Conservation (phyloP, 495 filamentous ascomycete genomes). For the Aspergillus steynii region DNA sequence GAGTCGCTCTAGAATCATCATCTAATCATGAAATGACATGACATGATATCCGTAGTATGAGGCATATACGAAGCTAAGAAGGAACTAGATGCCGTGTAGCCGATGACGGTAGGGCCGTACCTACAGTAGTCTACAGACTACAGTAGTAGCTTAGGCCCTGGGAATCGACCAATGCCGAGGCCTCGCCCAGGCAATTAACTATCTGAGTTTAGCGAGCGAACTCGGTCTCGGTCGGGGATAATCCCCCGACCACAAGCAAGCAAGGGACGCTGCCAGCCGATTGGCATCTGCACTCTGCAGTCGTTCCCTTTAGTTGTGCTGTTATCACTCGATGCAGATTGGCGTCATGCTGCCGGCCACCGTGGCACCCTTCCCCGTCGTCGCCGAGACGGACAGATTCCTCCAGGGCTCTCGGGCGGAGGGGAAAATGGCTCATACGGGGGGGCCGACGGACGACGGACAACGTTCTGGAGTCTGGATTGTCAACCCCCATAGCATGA, state of each 20-base stretch:
- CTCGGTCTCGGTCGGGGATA: neutral
- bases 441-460: neutral
- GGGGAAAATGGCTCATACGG: constrained; percentile 5
- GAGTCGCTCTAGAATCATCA: neutral
- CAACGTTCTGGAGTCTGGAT: neutral
- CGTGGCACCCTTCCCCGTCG: constrained; percentile 5
- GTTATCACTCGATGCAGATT: constrained; percentile 7
- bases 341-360: constrained; percentile 5
- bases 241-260: neutral
- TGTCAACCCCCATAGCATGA: no score
- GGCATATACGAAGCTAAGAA: neutral
- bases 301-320: no score
- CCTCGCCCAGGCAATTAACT: neutral
- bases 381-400: neutral
- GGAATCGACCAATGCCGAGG: neutral
- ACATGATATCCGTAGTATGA: neutral
- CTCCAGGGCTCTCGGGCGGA: neutral
- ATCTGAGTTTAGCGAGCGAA: neutral
- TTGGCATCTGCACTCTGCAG: constrained; percentile 1
- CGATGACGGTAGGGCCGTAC: neutral
- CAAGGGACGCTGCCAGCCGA: neutral
- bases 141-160: neutral
- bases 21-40: neutral
- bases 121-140: neutral
- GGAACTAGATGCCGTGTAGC: neutral